These are phyloP conservation scores for Starmerella bacillaris DNA, from an alignment of 805 yeast species.

Conservation along the genomic window DNA sequence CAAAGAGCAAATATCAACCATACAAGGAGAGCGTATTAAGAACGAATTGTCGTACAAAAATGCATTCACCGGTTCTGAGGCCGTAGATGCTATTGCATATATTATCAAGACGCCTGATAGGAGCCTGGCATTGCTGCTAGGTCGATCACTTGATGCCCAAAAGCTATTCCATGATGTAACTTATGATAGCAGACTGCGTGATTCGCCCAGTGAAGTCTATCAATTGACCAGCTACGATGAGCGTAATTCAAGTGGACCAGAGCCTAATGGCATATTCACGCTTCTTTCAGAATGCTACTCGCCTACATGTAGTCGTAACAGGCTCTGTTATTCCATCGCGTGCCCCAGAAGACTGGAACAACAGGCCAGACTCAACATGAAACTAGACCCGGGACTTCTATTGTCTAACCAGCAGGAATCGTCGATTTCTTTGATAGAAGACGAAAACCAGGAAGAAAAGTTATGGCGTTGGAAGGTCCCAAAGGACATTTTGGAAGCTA, in stretches of 20 bases:
- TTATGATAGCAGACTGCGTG: conserved; percentile 81
- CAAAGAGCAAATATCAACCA: conserved; percentile 37
- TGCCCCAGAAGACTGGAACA: conserved; percentile 93
- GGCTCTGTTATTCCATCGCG: conserved; percentile 81
- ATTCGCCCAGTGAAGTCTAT: conserved; percentile 71
- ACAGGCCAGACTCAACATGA: conserved; percentile 78
- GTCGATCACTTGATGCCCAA: conserved; percentile 86
- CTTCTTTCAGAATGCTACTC: conserved; percentile 87
- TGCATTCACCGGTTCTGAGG: conserved; percentile 84
- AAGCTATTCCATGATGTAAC: conserved; percentile 89
- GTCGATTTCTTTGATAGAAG: conserved; percentile 27
- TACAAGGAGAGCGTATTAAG: conserved; percentile 61
- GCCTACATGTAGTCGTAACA: conserved; percentile 83
- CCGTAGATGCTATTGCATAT: conserved; percentile 75
- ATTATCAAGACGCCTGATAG: conserved; percentile 82
- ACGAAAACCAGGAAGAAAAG: conserved; percentile 45
- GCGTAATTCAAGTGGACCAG: conserved; percentile 11
- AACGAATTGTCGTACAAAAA: conserved; percentile 85
- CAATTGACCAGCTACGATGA: conserved; percentile 32
- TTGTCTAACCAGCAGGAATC: conserved; percentile 42
- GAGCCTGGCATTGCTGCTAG: conserved; percentile 70
- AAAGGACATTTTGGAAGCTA: conserved; percentile 50
- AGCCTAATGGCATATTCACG: conserved; percentile 81
- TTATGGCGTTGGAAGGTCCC: conserved; percentile 91
- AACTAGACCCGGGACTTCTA: conserved; percentile 68